phyloP scores from a whole-genome alignment of 192 early-diverging fungal species.

The Podila clonocystis region DNA sequence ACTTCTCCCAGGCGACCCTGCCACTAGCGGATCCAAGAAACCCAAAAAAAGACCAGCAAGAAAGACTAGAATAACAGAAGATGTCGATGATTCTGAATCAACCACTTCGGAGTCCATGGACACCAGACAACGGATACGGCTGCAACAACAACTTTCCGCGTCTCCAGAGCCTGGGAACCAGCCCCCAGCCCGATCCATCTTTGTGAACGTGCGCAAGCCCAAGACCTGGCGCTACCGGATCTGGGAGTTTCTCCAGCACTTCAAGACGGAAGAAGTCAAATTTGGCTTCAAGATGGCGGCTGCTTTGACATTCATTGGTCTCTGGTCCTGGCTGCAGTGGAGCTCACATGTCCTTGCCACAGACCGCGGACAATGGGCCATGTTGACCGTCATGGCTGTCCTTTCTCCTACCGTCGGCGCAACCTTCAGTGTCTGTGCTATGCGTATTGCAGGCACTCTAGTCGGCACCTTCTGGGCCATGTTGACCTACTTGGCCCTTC shows the following conservation, averaged over 20 bases:
- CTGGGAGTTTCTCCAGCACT: conserved; percentile 51
- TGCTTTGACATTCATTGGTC: conserved; percentile 45
- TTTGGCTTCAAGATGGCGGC: conserved; percentile 63
- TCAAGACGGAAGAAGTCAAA: conserved; percentile 56
- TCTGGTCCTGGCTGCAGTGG: conserved; percentile 54
- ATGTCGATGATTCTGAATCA: neutral
- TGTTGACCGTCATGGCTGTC: conserved; percentile 55
- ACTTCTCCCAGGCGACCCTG: neutral
- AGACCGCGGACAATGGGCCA: conserved; percentile 62
- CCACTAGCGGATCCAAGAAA: neutral
- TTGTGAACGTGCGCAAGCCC: conserved; percentile 26
- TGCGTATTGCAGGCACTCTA: conserved; percentile 60
- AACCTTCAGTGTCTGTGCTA: conserved; percentile 52
- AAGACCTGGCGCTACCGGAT: conserved; percentile 46
- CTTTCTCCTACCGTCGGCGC: conserved; percentile 52
- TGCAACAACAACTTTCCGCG: neutral
- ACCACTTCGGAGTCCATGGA: neutral
- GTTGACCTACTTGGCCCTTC: conserved; percentile 34
- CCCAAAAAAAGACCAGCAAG: neutral
- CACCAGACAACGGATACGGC: neutral
- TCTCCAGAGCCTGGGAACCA: neutral
- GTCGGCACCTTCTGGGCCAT: conserved; percentile 53
- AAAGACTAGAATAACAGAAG: neutral
- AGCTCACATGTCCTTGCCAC: conserved; percentile 21
- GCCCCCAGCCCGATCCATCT: conserved; percentile 4